These are phyloP conservation scores for Garcia nutans DNA, from an alignment of 345 rosid genomes.

Conservation along the genomic window DNA sequence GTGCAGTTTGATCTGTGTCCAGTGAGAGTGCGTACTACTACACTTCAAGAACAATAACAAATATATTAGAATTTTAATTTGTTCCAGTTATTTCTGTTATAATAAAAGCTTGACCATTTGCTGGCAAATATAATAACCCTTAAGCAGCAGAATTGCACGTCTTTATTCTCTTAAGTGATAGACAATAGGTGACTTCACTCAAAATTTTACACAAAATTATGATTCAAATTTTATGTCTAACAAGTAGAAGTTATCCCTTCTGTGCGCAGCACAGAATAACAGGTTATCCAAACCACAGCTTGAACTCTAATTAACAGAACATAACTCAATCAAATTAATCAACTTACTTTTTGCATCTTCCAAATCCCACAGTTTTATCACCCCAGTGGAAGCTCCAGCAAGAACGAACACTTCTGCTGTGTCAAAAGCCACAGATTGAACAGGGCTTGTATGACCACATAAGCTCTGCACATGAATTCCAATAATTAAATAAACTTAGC, in stretches of 20 bases:
- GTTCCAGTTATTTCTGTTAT: neutral
- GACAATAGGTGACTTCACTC: neutral
- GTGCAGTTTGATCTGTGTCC: conserved; percentile 94
- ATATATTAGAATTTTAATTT: conserved; percentile 38
- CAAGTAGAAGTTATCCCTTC: conserved; percentile 1
- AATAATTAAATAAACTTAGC: conserved; percentile 13
- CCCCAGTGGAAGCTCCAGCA: conserved; percentile 73
- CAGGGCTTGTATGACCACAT: conserved; percentile 67
- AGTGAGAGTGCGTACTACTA: conserved; percentile 97
- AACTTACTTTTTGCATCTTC: conserved; percentile 78
- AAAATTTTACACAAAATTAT: conserved; percentile 1
- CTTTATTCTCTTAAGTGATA: neutral
- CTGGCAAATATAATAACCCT: neutral
- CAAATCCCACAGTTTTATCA: conserved; percentile 74
- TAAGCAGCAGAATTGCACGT: neutral
- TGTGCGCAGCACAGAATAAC: neutral
- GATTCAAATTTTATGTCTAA: neutral
- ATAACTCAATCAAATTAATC: conserved; percentile 15
- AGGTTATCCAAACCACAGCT: neutral
- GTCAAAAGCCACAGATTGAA: conserved; percentile 65
- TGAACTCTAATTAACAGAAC: neutral
- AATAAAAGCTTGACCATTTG: neutral
- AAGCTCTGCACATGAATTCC: conserved; percentile 48
- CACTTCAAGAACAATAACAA: conserved; percentile 75
- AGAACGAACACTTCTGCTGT: conserved; percentile 63